Evolutionary conservation across 2,329 filamentous ascomycete species (phyloP).

Genomic region (Penicillium vulpinum): DNA sequence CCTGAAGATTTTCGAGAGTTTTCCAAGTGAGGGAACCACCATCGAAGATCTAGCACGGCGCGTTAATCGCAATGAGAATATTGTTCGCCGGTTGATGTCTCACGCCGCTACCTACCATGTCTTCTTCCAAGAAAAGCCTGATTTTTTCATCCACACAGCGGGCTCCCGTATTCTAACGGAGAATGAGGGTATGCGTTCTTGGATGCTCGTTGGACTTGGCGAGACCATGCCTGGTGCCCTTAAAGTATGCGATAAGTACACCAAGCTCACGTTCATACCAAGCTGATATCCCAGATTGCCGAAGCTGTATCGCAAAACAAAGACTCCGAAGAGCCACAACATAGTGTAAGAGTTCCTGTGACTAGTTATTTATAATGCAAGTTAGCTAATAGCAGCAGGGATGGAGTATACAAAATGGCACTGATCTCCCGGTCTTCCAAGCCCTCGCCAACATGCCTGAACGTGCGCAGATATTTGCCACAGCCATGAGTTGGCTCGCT

Average conservation of each 20-base stretch:
- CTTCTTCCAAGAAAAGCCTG: slow-evolving; percentile 9
- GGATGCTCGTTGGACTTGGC: slow-evolving; percentile 10
- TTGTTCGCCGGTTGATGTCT: slow-evolving; percentile 10
- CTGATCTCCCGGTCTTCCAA: slow-evolving; percentile 6
- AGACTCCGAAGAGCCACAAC: slow-evolving; percentile 7
- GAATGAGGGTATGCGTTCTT: slow-evolving; percentile 16
- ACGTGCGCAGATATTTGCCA: slow-evolving; percentile 2
- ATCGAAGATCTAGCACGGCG: slow-evolving; percentile 9
- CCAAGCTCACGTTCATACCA: not conserved
- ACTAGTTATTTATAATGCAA: not conserved
- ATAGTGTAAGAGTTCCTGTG: slow-evolving; percentile 1
- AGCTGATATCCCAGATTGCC: slow-evolving; percentile 4
- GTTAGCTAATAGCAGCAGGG: slow-evolving; percentile 3
- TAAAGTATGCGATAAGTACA: slow-evolving; percentile 1
- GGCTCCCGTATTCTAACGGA: slow-evolving; percentile 9
- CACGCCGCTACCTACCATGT: slow-evolving; percentile 14
- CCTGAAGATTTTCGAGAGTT: slow-evolving; percentile 10
- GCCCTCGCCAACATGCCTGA: slow-evolving; percentile 11
- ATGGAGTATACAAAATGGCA: slow-evolving; percentile 9
- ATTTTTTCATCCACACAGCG: slow-evolving; percentile 16
- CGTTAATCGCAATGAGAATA: slow-evolving; percentile 2
- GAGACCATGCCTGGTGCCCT: slow-evolving; percentile 10
- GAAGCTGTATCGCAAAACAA: slow-evolving; percentile 1
- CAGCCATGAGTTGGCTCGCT: slow-evolving; percentile 6
- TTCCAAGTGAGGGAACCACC: slow-evolving; percentile 8